phyloP scores from a whole-genome alignment of 805 yeast genomes.

The Lipomyces kockii region DNA sequence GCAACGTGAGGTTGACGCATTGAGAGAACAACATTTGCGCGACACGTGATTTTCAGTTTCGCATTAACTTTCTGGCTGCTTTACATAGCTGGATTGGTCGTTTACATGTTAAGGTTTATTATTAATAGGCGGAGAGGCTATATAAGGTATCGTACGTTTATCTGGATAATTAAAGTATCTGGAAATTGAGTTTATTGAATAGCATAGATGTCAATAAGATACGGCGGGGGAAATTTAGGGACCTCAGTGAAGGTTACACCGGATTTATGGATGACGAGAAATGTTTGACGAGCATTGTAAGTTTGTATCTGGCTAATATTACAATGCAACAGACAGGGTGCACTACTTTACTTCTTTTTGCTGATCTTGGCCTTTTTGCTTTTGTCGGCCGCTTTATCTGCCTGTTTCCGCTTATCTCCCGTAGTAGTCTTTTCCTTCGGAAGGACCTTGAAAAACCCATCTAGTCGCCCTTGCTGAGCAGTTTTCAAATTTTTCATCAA shows the following conservation, averaged over 20 bases:
- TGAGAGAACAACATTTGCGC: conserved; percentile 24
- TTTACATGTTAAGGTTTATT: too few species aligned
- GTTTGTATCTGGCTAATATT: not conserved
- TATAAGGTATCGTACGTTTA: not conserved
- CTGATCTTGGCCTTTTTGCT: conserved; percentile 33
- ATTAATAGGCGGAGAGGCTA: not conserved
- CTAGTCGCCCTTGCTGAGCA: conserved; percentile 77
- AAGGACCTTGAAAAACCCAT: conserved; percentile 82
- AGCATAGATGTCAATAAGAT: not conserved
- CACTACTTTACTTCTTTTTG: conserved; percentile 13
- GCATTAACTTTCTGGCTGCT: not conserved
- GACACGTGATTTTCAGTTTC: not conserved
- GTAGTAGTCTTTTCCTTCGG: conserved; percentile 49
- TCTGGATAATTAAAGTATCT: not conserved
- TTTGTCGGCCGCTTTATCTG: conserved; percentile 37
- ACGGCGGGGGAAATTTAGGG: not conserved
- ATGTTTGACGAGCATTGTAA: not conserved
- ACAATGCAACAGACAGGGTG: not conserved
- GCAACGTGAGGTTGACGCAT: conserved; percentile 34
- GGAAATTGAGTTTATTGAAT: not conserved
- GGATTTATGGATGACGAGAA: not conserved
- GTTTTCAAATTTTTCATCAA: conserved; percentile 80
- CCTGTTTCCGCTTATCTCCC: conserved; percentile 45
- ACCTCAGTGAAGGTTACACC: not conserved
- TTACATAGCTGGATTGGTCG: not conserved